A percentile compares a stretch with the other conserved stretches of the same genome.
phyloP scores from a whole-genome alignment of 345 rosid genomes.

The Dipteronia dyeriana region DNA sequence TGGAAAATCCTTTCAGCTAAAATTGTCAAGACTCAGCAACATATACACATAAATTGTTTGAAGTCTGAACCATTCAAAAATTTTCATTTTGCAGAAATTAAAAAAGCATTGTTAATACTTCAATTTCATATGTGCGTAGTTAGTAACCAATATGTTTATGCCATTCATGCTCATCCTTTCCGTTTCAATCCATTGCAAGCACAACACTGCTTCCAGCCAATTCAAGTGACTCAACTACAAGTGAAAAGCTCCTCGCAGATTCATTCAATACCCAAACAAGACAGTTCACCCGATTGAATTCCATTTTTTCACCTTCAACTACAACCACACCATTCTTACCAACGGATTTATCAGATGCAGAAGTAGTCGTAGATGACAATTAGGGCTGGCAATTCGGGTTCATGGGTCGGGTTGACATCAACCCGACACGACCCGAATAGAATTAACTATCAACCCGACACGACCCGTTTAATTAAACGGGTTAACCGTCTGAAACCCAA shows the following conservation, averaged over 20 bases:
- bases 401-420: no score
- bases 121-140: constrained; percentile 30
- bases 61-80: neutral
- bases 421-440: no score
- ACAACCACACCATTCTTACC: constrained; percentile 29
- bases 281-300: constrained; percentile 52
- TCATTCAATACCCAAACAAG: constrained; percentile 65
- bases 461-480: no score
- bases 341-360: constrained; percentile 27
- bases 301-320: constrained; percentile 24
- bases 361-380: constrained; percentile 31
- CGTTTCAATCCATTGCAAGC: constrained; percentile 72
- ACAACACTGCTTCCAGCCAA: constrained; percentile 44
- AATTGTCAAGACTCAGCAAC: no score
- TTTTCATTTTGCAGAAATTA: neutral
- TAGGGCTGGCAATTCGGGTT: no score
- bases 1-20: no score
- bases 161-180: constrained; percentile 70
- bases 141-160: constrained; percentile 52
- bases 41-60: no score
- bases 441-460: no score
- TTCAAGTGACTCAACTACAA: constrained; percentile 48
- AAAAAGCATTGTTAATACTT: neutral
- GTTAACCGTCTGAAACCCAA: no score
- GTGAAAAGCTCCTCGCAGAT: no score